Conservation (phyloP, 805 yeast species). For the Suhomyces tanzawaensis region DNA sequence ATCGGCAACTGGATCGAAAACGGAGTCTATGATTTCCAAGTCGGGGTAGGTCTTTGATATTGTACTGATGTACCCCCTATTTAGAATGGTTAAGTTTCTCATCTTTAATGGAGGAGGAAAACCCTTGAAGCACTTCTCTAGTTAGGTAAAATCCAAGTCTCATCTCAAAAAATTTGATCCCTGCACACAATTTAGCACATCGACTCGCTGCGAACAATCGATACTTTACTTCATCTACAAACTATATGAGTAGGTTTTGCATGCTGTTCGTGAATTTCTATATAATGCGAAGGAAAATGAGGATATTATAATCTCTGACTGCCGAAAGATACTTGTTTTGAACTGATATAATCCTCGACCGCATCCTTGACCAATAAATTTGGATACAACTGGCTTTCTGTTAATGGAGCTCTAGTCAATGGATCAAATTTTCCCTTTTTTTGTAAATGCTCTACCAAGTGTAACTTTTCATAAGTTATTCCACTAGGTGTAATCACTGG, state of each 20-base stretch:
- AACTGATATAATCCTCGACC: slow-evolving; percentile 23
- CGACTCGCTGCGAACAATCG: too few species aligned
- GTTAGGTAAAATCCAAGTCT: too few species aligned
- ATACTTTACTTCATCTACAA: too few species aligned
- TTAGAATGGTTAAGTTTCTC: slow-evolving; percentile 52
- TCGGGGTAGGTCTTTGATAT: slow-evolving; percentile 64
- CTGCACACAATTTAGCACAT: slow-evolving; percentile 2
- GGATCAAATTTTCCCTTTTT: slow-evolving; percentile 35
- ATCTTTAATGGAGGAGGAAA: slow-evolving; percentile 25
- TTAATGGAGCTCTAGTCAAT: slow-evolving; percentile 34
- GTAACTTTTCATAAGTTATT: slow-evolving; percentile 15
- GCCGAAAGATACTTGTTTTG: too few species aligned
- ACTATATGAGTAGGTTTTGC: too few species aligned
- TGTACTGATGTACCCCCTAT: slow-evolving; percentile 52
- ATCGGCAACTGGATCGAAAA: slow-evolving; percentile 73
- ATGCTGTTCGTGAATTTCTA: background rate
- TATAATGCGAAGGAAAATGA: too few species aligned
- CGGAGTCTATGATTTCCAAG: slow-evolving; percentile 49
- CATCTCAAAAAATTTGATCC: slow-evolving; percentile 5
- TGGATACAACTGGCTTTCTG: slow-evolving; percentile 35
- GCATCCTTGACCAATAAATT: slow-evolving; percentile 41
- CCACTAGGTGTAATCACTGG: slow-evolving; percentile 19
- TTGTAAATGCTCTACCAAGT: slow-evolving; percentile 10
- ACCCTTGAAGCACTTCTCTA: too few species aligned
- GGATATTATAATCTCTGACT: too few species aligned